These are phyloP conservation scores for Candida freyschussii DNA, from an alignment of 1,139 yeast genomes.

Conservation along the genomic window DNA sequence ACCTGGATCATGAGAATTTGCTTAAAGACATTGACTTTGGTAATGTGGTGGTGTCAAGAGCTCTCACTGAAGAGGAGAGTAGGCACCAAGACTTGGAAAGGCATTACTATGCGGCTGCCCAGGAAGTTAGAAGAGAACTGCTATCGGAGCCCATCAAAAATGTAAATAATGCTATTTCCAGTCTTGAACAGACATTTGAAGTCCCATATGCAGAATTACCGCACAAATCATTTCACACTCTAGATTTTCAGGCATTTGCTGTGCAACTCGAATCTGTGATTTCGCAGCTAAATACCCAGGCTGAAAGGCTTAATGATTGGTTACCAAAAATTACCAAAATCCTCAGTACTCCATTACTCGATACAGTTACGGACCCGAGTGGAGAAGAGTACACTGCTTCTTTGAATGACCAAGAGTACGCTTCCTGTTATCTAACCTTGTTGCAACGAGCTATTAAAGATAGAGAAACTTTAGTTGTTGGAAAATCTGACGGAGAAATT, in stretches of 20 bases:
- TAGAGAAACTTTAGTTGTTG: constrained; percentile 43
- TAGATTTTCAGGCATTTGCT: constrained; percentile 20
- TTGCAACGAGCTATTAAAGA: constrained; percentile 54
- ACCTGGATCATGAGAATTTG: not conserved
- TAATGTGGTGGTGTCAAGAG: constrained; percentile 13
- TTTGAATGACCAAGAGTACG: constrained; percentile 67
- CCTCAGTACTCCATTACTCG: constrained; percentile 43
- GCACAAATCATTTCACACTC: constrained; percentile 5
- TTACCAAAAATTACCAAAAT: constrained; percentile 41
- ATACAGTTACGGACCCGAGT: constrained; percentile 43
- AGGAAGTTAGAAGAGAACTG: constrained; percentile 48
- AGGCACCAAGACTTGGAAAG: constrained; percentile 35
- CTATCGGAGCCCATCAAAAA: constrained; percentile 39
- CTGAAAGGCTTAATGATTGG: constrained; percentile 52
- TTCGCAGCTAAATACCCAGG: constrained; percentile 51
- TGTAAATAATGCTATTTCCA: constrained; percentile 25
- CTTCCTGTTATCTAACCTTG: constrained; percentile 59
- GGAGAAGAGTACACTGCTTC: constrained; percentile 80
- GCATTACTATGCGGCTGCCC: constrained; percentile 59
- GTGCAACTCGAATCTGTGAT: constrained; percentile 24
- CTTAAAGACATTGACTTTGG: constrained; percentile 3
- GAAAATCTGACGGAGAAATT: constrained; percentile 23
- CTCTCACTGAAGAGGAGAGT: constrained; percentile 18
- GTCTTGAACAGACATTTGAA: constrained; percentile 24
- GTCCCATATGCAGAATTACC: constrained; percentile 17